These are phyloP conservation scores for Coemansia sp. DNA, from an alignment of 192 early-diverging fungal genomes.

Conservation along the genomic window DNA sequence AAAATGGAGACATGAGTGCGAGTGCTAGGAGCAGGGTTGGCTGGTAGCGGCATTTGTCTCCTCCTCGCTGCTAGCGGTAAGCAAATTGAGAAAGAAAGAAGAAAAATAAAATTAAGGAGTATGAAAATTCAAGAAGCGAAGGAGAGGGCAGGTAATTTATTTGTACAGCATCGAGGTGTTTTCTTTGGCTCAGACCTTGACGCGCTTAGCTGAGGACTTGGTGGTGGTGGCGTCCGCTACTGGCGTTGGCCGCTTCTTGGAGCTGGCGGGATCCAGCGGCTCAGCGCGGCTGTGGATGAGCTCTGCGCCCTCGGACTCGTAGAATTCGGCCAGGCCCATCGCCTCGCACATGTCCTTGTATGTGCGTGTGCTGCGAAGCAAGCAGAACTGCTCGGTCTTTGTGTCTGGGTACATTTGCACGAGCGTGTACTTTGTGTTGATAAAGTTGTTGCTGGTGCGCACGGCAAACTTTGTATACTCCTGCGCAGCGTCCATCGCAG, in stretches of 20 bases:
- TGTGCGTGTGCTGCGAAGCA: constrained; percentile 56
- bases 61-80: not conserved
- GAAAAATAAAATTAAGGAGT: not conserved
- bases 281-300: constrained; percentile 11
- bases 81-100: not conserved
- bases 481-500: constrained; percentile 60
- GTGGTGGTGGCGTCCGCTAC: not conserved
- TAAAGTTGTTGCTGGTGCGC: constrained; percentile 69
- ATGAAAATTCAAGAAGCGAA: not conserved
- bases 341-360: constrained; percentile 62
- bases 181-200: not conserved
- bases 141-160: not conserved
- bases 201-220: constrained; percentile 1
- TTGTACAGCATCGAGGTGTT: not conserved
- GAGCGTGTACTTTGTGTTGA: constrained; percentile 91
- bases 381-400: constrained; percentile 55
- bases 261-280: not conserved
- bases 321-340: constrained; percentile 36
- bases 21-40: not conserved
- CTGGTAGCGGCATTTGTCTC: constrained; percentile 26
- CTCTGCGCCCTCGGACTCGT: constrained; percentile 25
- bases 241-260: not conserved
- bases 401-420: constrained; percentile 82
- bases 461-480: constrained; percentile 74
- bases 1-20: constrained; percentile 44